Base-by-base conservation (phyloP, 768 basidiomycete genomes). In the Boletus rufocinnamomeus region DNA sequence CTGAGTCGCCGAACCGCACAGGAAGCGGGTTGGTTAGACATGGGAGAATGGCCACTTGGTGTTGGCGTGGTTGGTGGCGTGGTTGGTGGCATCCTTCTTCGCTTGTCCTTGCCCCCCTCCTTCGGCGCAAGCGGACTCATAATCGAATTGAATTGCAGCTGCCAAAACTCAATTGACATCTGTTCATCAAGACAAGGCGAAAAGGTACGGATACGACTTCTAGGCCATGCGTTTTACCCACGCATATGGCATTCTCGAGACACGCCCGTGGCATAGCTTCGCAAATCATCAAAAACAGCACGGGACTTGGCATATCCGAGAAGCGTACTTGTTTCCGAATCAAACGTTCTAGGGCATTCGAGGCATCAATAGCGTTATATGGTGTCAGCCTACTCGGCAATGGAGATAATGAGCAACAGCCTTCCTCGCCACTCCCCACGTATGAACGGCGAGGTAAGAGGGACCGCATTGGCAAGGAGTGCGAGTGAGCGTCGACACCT, bases 91-190 rank as follows among this genome's bases (percentile, higher is more conserved):
- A 30, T 45, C 14, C 35, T 23, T 16, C 3, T 21, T 59, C 37
- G 57, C 9, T 55, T 27, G 28, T 9, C 6, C 17, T n/a, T n/a
- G n/a, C n/a, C 27, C 9, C 6, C 11, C 19, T 40, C 40, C 21
- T 41, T 23, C 38, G 19, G 32, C 27, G 28, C 41, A 34, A 46
- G 41, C 50, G 52, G 10, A 60, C 52, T 32, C 62, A 54, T 57
- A 58, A 19, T 34, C 32, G 28, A 62, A 54, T 49, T 60, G 56
- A 69, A 66, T 66, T 61, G 60, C 47, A 52, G 44, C 37, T 54
- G 53, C 60, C 54, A 50, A 60, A 67, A 66, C 67, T 58, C 59
- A 43, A 66, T 58, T 50, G 58, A 34, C 19, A 50, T 38, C 17
- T 23, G n/a, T 38, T 27, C 58, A 45, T 50, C 25, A 23, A 27